Base-by-base conservation (phyloP, 495 filamentous ascomycete species). In the Gamarada debralockiae region DNA sequence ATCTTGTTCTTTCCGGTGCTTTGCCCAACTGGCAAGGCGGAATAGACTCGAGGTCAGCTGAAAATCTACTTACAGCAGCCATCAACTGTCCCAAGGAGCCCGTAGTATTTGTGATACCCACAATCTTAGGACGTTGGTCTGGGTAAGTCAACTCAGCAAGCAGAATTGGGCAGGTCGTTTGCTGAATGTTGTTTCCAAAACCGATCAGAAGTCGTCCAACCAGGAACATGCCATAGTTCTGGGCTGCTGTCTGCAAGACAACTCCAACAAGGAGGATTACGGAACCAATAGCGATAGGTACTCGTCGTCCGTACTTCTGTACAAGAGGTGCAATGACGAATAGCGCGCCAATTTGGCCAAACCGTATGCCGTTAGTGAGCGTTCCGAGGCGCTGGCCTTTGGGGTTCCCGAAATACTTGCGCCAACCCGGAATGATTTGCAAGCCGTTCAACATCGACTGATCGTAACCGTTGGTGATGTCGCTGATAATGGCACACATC, bases 21-120 rank as follows among this genome's bases (percentile, higher is more conserved):
- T n/a, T n/a, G n/a, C n/a, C n/a, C n/a, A n/a, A n/a, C n/a, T n/a
- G n/a, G n/a, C n/a, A n/a, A n/a, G n/a, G n/a, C n/a, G n/a, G n/a
- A n/a, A n/a, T n/a, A n/a, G n/a, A n/a, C n/a, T n/a, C n/a, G n/a
- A n/a, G n/a, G n/a, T n/a, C n/a, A n/a, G n/a, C n/a, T n/a, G n/a
- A n/a, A n/a, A n/a, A n/a, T n/a, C n/a, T n/a, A n/a, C n/a, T n/a
- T n/a, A n/a, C n/a, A 14, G 72, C 71, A 38, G 70, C 72, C 20
- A 74, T 57, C 39, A 74, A 64, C 12, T 66, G 58, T 13, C 71
- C 72, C 21, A 73, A 50, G 52, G 80, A 86, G 58, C 79, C 84
- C 14, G 73, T 76, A 2, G 77, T 78, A 60, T 85, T 85, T 70
- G 84, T 86, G 8, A 86, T 71, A 23, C 78, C 83, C 5, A 80